Conservation (phyloP, 73 alveolate species). For the Uronychia setigera region DNA sequence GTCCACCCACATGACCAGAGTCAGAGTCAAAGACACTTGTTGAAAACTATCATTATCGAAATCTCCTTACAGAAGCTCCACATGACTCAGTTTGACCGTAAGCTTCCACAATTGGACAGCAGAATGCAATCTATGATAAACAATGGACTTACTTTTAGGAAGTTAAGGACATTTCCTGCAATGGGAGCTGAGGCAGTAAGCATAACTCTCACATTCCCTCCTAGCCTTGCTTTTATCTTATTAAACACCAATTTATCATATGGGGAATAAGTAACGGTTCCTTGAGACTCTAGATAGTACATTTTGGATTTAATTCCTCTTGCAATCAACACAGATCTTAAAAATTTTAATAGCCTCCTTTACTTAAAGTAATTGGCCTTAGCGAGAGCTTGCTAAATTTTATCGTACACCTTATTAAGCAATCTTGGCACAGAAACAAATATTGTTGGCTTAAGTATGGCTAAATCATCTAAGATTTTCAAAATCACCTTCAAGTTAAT, state of each 20-base stretch:
- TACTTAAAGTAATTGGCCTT: background rate
- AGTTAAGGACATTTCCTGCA: conserved; percentile 54
- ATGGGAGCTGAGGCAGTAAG: conserved; percentile 87
- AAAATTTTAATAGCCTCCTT: background rate
- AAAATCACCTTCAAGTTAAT: conserved; percentile 33
- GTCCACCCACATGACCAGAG: conserved; percentile 86
- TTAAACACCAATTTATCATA: conserved; percentile 69
- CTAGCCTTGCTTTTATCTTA: conserved; percentile 59
- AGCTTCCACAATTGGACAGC: conserved; percentile 82
- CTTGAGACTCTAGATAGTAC: conserved; percentile 19
- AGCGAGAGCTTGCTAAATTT: conserved; percentile 6
- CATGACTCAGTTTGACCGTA: conserved; percentile 87
- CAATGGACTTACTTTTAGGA: conserved; percentile 42
- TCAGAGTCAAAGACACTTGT: conserved; percentile 56
- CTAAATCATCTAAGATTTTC: conserved; percentile 58
- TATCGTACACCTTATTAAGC: conserved; percentile 52
- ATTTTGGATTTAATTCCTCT: conserved; percentile 50
- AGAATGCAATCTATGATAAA: conserved; percentile 13
- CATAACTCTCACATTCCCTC: conserved; percentile 79
- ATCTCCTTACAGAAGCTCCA: conserved; percentile 54
- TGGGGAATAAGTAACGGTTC: conserved; percentile 43
- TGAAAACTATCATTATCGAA: background rate
- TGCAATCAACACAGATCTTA: conserved; percentile 36
- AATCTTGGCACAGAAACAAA: conserved; percentile 77
- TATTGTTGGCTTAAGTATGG: conserved; percentile 66